Evolutionary conservation across 2,329 filamentous ascomycete species (phyloP).

Genomic region (Chalaropsis ovoidea): DNA sequence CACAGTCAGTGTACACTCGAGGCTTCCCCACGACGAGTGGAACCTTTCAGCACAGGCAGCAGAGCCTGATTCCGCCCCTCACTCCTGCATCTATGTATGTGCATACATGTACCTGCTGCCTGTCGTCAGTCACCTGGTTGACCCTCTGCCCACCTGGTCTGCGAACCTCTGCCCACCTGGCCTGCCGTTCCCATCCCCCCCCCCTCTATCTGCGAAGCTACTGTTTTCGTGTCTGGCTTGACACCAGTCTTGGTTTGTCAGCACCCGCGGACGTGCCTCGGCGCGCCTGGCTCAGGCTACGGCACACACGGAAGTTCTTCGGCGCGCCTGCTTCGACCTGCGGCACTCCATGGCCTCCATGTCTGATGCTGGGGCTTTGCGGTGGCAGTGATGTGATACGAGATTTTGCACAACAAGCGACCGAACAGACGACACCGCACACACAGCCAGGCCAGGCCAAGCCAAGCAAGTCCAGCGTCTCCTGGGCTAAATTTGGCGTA

Average conservation of each 20-base stretch:
- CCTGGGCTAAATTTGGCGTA: constrained; percentile 6
- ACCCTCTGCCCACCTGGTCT: not conserved
- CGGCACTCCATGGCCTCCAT: not conserved
- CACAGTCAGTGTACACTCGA: not conserved
- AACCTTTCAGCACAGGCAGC: constrained; percentile 3
- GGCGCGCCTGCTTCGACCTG: not conserved
- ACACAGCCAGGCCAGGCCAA: not conserved
- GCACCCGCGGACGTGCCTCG: not conserved
- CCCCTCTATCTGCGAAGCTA: not conserved
- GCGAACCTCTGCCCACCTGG: not conserved
- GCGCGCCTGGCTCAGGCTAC: not conserved
- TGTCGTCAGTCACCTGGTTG: too few species aligned
- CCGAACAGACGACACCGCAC: not conserved
- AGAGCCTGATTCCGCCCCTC: not conserved
- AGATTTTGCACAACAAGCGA: constrained; percentile 9
- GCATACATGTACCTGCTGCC: too few species aligned
- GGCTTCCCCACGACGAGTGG: not conserved
- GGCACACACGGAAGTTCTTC: not conserved
- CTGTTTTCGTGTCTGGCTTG: not conserved
- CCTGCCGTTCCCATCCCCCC: not conserved
- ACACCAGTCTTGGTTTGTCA: not conserved
- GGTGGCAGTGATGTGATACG: constrained; percentile 8
- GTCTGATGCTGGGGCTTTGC: constrained; percentile 6
- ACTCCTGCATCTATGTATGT: too few species aligned
- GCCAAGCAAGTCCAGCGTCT: not conserved